Evolutionary conservation across 2,329 filamentous ascomycete species (phyloP), one percentile per base, ranked within the genome.

Genomic region (Ambrosiella xylebori): DNA sequence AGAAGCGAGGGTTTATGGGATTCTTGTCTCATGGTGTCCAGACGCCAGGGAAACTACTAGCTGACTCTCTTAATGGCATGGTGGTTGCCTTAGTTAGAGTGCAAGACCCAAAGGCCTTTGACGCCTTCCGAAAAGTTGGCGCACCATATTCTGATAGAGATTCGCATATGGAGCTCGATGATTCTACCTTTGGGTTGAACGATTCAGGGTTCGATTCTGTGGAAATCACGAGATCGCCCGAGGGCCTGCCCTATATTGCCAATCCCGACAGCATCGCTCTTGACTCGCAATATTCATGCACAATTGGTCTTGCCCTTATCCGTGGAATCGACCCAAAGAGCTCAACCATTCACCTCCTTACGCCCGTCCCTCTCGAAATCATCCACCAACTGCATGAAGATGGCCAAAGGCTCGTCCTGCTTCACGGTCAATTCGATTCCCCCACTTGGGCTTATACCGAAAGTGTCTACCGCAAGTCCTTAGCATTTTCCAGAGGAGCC

Each of bases 401-500:
- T 36, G 75, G 75, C 0, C 70, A 73, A 38, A 70, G 74, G 13
- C 70, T 86, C 13, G 76, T 86, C 2, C 71, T 88, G 2, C 76
- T 88, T 0, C 77, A 82, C 57, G 85, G 85, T 1, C 82, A 78
- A 63, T 79, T 86, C 58, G 85, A 88, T 64, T 70, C 78, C 1
- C 82, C 84, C 0, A 80, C 74, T 2, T 88, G 84, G 83, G 81
- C 82, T 1, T 86, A 85, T 61, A 78, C 79, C 0, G 84, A 87
- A 65, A 78, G 83, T 40, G 63, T 82, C 13, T 76, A 80, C 62
- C 63, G 67, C 38, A 67, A 66, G 62, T 66, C 69, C 12, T 65
- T 62, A 12, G 52, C 52, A 39, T 57, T 56, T 37, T 11, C 39
- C 6, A 38, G n/a, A n/a, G 27, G 27, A 8, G 56, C 60, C 15